phyloP scores from a whole-genome alignment of 495 filamentous ascomycete genomes.

The Corynascus novoguineensis region DNA sequence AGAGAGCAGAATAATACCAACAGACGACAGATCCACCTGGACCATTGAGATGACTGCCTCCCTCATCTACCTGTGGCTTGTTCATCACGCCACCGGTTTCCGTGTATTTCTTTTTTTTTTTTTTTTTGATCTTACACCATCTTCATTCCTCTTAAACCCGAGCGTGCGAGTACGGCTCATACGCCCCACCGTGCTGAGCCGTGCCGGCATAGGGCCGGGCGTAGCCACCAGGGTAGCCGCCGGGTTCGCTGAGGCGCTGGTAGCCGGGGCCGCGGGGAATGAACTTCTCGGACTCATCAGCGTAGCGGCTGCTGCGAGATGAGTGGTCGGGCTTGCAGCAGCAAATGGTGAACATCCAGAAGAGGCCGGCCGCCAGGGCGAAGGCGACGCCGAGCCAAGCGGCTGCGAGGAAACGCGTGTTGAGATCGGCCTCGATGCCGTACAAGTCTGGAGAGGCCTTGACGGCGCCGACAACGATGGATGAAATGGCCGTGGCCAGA shows the following conservation, averaged over 20 bases:
- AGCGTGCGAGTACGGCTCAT: slow-evolving; percentile 51
- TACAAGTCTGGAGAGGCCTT: slow-evolving; percentile 60
- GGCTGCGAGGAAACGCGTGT: slow-evolving; percentile 59
- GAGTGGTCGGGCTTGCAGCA: slow-evolving; percentile 61
- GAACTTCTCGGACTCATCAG: slow-evolving; percentile 43
- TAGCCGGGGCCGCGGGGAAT: slow-evolving; percentile 36
- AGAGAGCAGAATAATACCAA: slow-evolving; percentile 1
- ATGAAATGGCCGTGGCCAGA: slow-evolving; percentile 55
- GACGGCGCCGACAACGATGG: slow-evolving; percentile 63
- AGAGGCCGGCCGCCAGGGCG: slow-evolving; percentile 63
- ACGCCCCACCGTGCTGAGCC: slow-evolving; percentile 32
- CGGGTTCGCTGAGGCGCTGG: slow-evolving; percentile 38
- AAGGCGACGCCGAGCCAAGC: slow-evolving; percentile 79
- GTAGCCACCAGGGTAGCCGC: slow-evolving; percentile 23
- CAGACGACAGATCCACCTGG: neutral
- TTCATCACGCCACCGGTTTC: neutral
- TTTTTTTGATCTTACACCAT: neutral
- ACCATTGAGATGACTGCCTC: neutral
- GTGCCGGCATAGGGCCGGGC: slow-evolving; percentile 31
- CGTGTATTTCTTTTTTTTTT: no score
- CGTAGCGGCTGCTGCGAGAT: slow-evolving; percentile 12
- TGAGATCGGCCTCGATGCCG: slow-evolving; percentile 57
- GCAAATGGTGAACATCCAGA: slow-evolving; percentile 89
- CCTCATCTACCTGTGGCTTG: neutral
- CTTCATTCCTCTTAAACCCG: slow-evolving; percentile 28